A percentile compares a stretch with the other conserved stretches of the same genome.
These are phyloP conservation scores for Pichia insulana DNA, from an alignment of 805 yeast genomes.

Conservation along the genomic window DNA sequence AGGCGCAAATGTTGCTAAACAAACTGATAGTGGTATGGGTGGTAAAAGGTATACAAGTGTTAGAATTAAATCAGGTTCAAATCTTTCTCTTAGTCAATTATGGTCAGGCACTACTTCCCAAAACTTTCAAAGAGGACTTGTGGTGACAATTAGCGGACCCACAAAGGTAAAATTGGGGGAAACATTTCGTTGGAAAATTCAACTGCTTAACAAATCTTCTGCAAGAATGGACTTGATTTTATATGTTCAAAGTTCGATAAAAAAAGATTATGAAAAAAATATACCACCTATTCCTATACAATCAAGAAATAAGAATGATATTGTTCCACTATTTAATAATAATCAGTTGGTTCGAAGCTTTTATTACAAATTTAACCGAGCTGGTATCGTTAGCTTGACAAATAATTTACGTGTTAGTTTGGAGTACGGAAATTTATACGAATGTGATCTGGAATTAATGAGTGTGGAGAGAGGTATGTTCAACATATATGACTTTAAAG, in stretches of 20 bases:
- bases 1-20: background rate
- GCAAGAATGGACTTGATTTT: constrained; percentile 44
- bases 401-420: constrained; percentile 56
- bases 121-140: constrained; percentile 8
- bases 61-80: constrained; percentile 17
- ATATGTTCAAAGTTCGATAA: constrained; percentile 31
- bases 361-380: constrained; percentile 32
- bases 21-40: constrained; percentile 4
- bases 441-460: constrained; percentile 49
- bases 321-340: constrained; percentile 24
- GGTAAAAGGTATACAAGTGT: constrained; percentile 10
- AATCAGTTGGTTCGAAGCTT: constrained; percentile 21
- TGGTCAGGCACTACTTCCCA: constrained; percentile 12
- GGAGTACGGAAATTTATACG: constrained; percentile 55
- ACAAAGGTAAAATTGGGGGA: constrained; percentile 53
- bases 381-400: constrained; percentile 54
- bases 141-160: constrained; percentile 53
- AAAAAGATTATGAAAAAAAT: constrained; percentile 29
- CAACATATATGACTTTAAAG: constrained; percentile 53
- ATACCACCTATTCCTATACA: constrained; percentile 30
- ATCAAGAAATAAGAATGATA: constrained; percentile 17
- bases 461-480: constrained; percentile 61
- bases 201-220: constrained; percentile 53
- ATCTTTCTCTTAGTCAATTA: constrained; percentile 13
- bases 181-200: constrained; percentile 53